Evolutionary conservation across 768 basidiomycete species (phyloP), one percentile per base, ranked within the genome.

Genomic region (Dendrothele bispora): DNA sequence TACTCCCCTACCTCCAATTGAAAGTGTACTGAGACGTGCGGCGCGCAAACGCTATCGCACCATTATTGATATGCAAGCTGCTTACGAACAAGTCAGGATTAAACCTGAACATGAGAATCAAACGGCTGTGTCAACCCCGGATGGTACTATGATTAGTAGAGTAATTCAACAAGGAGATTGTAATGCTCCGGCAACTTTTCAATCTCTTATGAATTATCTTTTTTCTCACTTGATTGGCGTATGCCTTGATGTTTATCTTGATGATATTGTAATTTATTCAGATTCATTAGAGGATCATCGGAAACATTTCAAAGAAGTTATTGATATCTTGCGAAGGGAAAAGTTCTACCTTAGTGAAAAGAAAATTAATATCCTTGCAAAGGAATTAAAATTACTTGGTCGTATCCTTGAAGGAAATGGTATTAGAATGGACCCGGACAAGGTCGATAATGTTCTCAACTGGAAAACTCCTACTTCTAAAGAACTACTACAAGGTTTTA

Each of bases 201-300:
- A 76, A 50, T 54, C 70, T 0, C 39, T 75, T 0, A 73, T 74
- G 70, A 74, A 74, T 44, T 59, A 73, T 40, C 58, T 75, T 0
- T 67, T 67, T 38, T 50, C 53, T 0, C 28, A 55, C 1, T 63
- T 57, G 30, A 67, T 78, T 27, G 72, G 73, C 0, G 49, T 54
- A 2, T 62, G 69, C 43, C 61, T 67, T 44, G 58, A 69, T 39
- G 60, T 68, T 11, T 74, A n/a, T n/a, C n/a, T n/a, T n/a, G n/a
- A n/a, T n/a, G n/a, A n/a, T n/a, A n/a, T n/a, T n/a, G n/a, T n/a
- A 69, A 63, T 71, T n/a, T 70, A 57, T 54, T 72, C 66, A 0
- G 17, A 66, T 4, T 41, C 58, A 0, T 22, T 65, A 0, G 62
- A 58, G 7, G 62, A 63, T 18, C 67, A 69, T 24, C 25, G 44